Percentiles rank a stretch among this genome's conserved stretches.
These are phyloP conservation scores for Fraxinus paxiana DNA, from an alignment of 305 asterid genomes.

Conservation along the genomic window DNA sequence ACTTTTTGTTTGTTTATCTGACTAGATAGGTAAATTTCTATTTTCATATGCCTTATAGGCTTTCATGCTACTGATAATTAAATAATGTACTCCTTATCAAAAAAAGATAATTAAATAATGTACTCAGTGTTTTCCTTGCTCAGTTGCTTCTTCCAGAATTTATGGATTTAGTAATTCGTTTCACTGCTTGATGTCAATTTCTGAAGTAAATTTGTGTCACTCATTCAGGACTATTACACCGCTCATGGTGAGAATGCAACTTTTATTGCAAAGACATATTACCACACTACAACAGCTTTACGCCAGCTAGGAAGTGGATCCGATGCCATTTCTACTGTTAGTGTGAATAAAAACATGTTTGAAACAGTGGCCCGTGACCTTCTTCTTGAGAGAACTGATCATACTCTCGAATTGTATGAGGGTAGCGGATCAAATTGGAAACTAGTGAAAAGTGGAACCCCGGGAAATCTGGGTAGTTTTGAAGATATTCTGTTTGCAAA, in stretches of 20 bases:
- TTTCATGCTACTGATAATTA: not conserved
- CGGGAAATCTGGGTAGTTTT: slow-evolving; percentile 85
- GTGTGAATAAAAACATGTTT: slow-evolving; percentile 83
- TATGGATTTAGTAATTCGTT: not conserved
- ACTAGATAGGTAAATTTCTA: not conserved
- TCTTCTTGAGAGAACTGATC: slow-evolving; percentile 91
- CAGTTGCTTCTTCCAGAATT: slow-evolving; percentile 10
- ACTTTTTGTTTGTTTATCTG: not conserved
- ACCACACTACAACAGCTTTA: slow-evolving; percentile 82
- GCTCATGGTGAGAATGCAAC: slow-evolving; percentile 90
- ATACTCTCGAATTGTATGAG: slow-evolving; percentile 75
- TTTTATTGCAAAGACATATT: slow-evolving; percentile 82
- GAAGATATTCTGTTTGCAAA: slow-evolving; percentile 89
- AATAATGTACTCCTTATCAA: not conserved
- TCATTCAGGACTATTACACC: slow-evolving; percentile 75
- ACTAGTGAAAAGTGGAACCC: slow-evolving; percentile 77
- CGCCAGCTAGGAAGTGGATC: slow-evolving; percentile 82
- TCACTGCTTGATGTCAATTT: slow-evolving; percentile 7
- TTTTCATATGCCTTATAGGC: not conserved
- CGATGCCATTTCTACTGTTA: slow-evolving; percentile 78
- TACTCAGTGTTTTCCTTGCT: not conserved
- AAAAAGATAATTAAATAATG: not conserved
- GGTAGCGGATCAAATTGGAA: slow-evolving; percentile 88
- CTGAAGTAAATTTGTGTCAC: not conserved
- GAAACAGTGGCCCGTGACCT: slow-evolving; percentile 76